Percentiles rank a stretch among this genome's conserved stretches.
Conservation (phyloP, 2,329 filamentous ascomycete genomes). For the Beauveria medogensis region DNA sequence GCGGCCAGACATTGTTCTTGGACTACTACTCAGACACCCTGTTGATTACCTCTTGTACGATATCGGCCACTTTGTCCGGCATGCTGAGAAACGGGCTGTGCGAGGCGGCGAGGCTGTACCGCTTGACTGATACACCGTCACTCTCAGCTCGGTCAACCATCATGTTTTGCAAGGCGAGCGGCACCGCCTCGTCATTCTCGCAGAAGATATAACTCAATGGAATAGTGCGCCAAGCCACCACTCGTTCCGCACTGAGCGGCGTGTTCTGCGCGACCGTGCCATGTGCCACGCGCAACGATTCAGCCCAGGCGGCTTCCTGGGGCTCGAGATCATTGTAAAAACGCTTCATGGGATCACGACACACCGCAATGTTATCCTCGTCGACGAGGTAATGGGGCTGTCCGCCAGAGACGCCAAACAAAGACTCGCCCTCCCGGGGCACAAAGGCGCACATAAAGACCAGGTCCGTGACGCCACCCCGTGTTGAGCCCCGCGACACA, state of each 20-base stretch:
- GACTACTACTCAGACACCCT: neutral
- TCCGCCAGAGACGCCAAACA: neutral
- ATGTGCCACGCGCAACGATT: neutral
- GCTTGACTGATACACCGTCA: neutral
- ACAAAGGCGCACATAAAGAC: neutral
- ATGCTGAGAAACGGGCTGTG: neutral
- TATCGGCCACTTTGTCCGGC: neutral
- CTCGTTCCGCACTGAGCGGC: neutral
- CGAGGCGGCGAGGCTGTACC: neutral
- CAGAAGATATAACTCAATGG: neutral
- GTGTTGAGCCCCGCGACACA: neutral
- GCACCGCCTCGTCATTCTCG: neutral
- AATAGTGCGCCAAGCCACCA: neutral
- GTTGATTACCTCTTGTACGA: neutral
- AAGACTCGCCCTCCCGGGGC: neutral
- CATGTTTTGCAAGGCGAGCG: neutral
- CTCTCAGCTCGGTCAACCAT: neutral
- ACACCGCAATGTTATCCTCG: neutral
- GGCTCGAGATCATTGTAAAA: neutral
- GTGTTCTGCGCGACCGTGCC: neutral
- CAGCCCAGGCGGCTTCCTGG: neutral
- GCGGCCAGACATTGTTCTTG: neutral
- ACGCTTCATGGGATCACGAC: neutral
- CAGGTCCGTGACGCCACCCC: neutral
- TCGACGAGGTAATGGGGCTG: neutral